phyloP scores from a whole-genome alignment of 2,329 filamentous ascomycete genomes.

The Fusarium palustre region DNA sequence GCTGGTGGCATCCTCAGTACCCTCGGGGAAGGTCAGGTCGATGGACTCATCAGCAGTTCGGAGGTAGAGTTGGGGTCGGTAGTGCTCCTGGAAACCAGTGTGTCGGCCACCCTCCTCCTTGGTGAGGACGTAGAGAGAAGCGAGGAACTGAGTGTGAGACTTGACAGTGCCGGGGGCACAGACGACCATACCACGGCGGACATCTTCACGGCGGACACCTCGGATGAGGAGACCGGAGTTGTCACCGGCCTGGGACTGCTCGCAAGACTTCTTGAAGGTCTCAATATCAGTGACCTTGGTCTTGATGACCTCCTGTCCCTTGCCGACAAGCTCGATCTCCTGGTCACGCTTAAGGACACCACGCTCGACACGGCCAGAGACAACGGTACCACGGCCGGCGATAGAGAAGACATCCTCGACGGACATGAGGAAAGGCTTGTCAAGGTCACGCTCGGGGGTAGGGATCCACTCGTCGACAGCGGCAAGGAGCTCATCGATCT shows the following conservation, averaged over 20 bases:
- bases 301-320: conserved; percentile 84
- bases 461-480: conserved; percentile 97
- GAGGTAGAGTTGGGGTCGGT: conserved; percentile 95
- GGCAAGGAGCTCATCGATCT: conserved; percentile 91
- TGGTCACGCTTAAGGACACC: conserved; percentile 92
- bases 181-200: conserved; percentile 94
- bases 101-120: conserved; percentile 99
- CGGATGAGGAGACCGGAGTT: conserved; percentile 98
- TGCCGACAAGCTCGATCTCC: conserved; percentile 95
- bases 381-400: conserved; percentile 93
- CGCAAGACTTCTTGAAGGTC: conserved; percentile 99
- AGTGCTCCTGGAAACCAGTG: conserved; percentile 95
- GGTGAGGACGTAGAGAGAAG: conserved; percentile 95
- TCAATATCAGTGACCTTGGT: conserved; percentile 99
- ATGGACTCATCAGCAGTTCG: conserved; percentile 88
- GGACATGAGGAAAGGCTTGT: conserved; percentile 99
- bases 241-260: conserved; percentile 94
- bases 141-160: conserved; percentile 90
- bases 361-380: conserved; percentile 96
- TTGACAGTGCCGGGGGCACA: conserved; percentile 85
- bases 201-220: conserved; percentile 95
- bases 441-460: conserved; percentile 90
- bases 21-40: conserved; percentile 87
- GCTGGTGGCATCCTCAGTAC: conserved; percentile 74
- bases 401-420: conserved; percentile 95